Conservation (phyloP, 2,329 filamentous ascomycete species). For the Chaetomiaceae sp. region DNA sequence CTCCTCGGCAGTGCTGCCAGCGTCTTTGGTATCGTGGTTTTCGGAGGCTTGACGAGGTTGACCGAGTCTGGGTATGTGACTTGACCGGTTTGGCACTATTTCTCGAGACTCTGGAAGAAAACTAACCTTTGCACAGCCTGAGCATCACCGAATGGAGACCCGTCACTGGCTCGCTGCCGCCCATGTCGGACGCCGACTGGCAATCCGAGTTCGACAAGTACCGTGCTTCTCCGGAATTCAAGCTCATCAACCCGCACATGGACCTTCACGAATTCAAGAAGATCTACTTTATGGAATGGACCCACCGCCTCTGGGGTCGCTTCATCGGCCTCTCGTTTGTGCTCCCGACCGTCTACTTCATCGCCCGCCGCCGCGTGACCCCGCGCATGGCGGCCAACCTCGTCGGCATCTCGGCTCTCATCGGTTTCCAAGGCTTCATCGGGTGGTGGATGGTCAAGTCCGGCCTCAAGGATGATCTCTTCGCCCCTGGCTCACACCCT, state of each 20-base stretch:
- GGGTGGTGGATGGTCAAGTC: constrained; percentile 99
- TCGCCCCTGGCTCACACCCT: constrained; percentile 83
- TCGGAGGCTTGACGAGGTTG: constrained; percentile 85
- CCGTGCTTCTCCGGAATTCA: constrained; percentile 86
- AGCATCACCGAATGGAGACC: constrained; percentile 99
- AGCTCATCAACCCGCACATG: constrained; percentile 90
- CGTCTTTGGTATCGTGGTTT: constrained; percentile 95
- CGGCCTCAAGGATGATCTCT: constrained; percentile 90
- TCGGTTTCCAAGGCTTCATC: constrained; percentile 90
- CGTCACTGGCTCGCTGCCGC: constrained; percentile 86
- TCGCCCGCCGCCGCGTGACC: constrained; percentile 73
- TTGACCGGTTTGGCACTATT: background rate
- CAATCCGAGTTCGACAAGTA: constrained; percentile 91
- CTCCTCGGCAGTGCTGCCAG: constrained; percentile 84
- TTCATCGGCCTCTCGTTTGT: constrained; percentile 88
- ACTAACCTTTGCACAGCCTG: constrained; percentile 53
- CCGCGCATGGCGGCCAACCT: constrained; percentile 72
- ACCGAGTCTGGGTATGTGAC: constrained; percentile 80
- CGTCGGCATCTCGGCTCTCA: constrained; percentile 77
- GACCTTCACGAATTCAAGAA: constrained; percentile 90
- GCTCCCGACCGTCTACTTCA: constrained; percentile 81
- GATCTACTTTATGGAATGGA: constrained; percentile 99
- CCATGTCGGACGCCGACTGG: constrained; percentile 75
- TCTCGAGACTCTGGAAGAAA: background rate
- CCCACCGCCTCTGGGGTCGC: constrained; percentile 89